Conservation (phyloP, 306 rosid genomes). For the Cucurbita pepo region DNA sequence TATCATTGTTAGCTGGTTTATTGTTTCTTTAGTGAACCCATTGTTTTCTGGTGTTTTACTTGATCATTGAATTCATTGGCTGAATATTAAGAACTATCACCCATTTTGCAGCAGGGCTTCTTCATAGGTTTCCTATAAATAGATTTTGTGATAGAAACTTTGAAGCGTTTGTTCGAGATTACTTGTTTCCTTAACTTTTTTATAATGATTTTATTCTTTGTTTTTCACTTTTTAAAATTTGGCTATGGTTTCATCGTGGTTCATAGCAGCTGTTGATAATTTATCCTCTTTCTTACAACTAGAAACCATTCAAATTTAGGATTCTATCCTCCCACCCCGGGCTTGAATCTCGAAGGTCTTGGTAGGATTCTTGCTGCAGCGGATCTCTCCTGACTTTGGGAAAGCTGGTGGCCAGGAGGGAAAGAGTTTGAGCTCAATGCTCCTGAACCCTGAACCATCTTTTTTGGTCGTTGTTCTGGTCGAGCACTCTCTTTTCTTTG, state of each 20-base stretch:
- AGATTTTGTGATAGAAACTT: background rate
- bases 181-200: background rate
- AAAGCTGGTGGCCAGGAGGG: too few species aligned
- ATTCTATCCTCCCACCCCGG: slow-evolving; percentile 83
- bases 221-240: background rate
- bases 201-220: background rate
- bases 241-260: background rate
- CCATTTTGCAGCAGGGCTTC: too few species aligned
- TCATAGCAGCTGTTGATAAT: too few species aligned
- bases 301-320: slow-evolving; percentile 30
- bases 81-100: too few species aligned
- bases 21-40: background rate
- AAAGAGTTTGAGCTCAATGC: too few species aligned
- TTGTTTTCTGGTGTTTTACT: background rate
- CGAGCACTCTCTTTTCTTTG: too few species aligned
- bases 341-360: slow-evolving; percentile 26
- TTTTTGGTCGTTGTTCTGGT: too few species aligned
- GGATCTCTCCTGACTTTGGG: too few species aligned
- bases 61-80: background rate
- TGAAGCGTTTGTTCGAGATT: background rate
- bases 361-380: too few species aligned
- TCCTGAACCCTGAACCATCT: too few species aligned
- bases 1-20: background rate
- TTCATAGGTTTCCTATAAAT: background rate
- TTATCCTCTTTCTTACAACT: background rate